A percentile compares a stretch with the other conserved stretches of the same genome.
These are phyloP conservation scores for Curvularia lunata DNA, from an alignment of 2,329 filamentous ascomycete species.

Conservation along the genomic window DNA sequence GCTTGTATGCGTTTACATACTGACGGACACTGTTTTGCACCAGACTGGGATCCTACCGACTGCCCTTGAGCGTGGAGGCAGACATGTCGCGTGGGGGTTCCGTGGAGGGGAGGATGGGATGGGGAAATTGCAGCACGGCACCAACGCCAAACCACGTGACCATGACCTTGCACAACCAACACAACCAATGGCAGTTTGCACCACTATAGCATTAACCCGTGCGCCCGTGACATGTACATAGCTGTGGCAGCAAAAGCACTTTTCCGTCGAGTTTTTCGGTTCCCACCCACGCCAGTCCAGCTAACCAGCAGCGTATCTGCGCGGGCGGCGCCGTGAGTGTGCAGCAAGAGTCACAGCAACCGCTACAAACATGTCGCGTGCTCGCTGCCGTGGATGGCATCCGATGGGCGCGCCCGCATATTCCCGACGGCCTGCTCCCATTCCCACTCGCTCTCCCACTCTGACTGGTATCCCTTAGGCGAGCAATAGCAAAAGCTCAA, in stretches of 20 bases:
- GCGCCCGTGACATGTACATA: too few relatives aligned
- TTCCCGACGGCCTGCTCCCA: constrained; percentile 15
- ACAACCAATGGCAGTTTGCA: neutral
- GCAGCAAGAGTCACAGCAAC: too few relatives aligned
- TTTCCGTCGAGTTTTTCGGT: too few relatives aligned
- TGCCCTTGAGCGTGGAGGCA: constrained; percentile 34
- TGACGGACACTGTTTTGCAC: constrained; percentile 19
- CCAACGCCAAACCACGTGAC: too few relatives aligned
- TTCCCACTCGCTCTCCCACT: neutral
- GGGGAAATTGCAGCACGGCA: too few relatives aligned
- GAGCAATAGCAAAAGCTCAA: constrained; percentile 19
- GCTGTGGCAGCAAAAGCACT: too few relatives aligned
- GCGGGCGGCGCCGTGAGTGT: too few relatives aligned
- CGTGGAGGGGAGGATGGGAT: constrained; percentile 11
- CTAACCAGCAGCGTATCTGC: too few relatives aligned
- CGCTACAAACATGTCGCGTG: neutral
- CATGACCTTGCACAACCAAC: neutral
- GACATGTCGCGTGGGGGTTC: constrained; percentile 27
- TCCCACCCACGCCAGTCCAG: too few relatives aligned
- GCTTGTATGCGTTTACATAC: constrained; percentile 20
- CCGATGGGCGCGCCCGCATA: neutral
- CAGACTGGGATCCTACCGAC: constrained; percentile 58
- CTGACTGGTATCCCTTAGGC: constrained; percentile 1
- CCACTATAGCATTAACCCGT: too few relatives aligned
- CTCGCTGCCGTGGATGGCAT: neutral